Evolutionary conservation across 345 rosid genomes (phyloP), one percentile per base, ranked within the genome.

Genomic region (Linum trigynum): DNA sequence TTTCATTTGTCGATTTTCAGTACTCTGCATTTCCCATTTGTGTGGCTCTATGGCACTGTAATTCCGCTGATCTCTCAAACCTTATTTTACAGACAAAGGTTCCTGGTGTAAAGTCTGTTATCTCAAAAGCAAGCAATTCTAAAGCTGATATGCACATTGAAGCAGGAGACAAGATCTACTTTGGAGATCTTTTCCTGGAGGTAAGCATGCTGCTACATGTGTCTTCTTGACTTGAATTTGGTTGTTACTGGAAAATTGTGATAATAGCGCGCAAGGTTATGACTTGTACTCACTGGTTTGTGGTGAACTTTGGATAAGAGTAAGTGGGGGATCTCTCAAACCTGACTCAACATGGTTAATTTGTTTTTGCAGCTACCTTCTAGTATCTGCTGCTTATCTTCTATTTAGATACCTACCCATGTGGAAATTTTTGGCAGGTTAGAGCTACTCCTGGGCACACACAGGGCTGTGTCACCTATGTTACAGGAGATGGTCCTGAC

Each of bases 371-470:
- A 2, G 53, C 14, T 9, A 15, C 53, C 53, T 48, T 15, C 14
- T 5, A 48, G 14, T 15, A 12, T 48, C 14, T 12, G 11, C 14
- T 48, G 9, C 12, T 9, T 48, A 48, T 48, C 11, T 12, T 48
- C 3, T 48, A 15, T 9, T 48, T 48, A 15, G 53, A 48, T 48
- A 48, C 14, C 3, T 48, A 48, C 53, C 53, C 14, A 0, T 48
- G 14, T 48, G 53, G 53, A 48, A 48, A 12, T 48, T 48, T 48
- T 48, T 48, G 53, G 6, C 68, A 94, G 98, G 90, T 79, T 73
- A 85, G 91, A 74, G 85, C 91, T 64, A 91, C 98, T 41, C 98
- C 98, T 63, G 98, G 98, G 63, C 99, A 94, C 72, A 94, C 97
- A 1, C 53, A 72, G 65, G 99, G 99, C 55, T 94, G 99, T 76